Evolutionary conservation across 2,329 filamentous ascomycete species (phyloP).

Genomic region (Penicillium brevicompactum): DNA sequence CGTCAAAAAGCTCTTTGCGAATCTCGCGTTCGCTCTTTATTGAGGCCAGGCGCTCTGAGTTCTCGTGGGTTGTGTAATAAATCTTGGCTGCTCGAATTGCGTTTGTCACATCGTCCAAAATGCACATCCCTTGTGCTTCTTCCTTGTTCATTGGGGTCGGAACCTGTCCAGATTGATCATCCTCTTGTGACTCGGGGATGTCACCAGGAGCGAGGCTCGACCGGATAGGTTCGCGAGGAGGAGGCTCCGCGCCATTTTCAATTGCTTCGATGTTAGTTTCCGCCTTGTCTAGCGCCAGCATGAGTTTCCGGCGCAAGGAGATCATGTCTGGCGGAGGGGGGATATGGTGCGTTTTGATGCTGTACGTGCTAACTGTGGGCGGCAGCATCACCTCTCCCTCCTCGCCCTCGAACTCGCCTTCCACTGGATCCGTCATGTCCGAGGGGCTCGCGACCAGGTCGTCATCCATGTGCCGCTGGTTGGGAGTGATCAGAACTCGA

Average conservation of each 20-base stretch:
- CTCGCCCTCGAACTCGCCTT: slow-evolving; percentile 51
- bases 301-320: slow-evolving; percentile 71
- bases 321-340: slow-evolving; percentile 81
- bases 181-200: slow-evolving; percentile 40
- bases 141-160: slow-evolving; percentile 66
- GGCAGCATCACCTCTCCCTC: slow-evolving; percentile 79
- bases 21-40: slow-evolving; percentile 88
- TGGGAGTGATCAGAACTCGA: slow-evolving; percentile 41
- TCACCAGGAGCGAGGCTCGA: slow-evolving; percentile 37
- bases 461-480: slow-evolving; percentile 43
- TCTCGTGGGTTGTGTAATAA: slow-evolving; percentile 92
- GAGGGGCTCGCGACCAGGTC: slow-evolving; percentile 57
- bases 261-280: slow-evolving; percentile 63
- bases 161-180: slow-evolving; percentile 35
- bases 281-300: slow-evolving; percentile 69
- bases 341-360: slow-evolving; percentile 76
- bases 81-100: slow-evolving; percentile 95
- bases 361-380: slow-evolving; percentile 97
- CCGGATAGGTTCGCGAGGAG: slow-evolving; percentile 31
- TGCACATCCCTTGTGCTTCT: slow-evolving; percentile 87
- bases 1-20: slow-evolving; percentile 77
- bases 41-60: slow-evolving; percentile 78
- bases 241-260: slow-evolving; percentile 32
- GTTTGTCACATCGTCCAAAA: slow-evolving; percentile 88
- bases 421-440: slow-evolving; percentile 42